Evolutionary conservation across 208 protist genomes (phyloP).

Genomic region (Wallacemonas collosoma): DNA sequence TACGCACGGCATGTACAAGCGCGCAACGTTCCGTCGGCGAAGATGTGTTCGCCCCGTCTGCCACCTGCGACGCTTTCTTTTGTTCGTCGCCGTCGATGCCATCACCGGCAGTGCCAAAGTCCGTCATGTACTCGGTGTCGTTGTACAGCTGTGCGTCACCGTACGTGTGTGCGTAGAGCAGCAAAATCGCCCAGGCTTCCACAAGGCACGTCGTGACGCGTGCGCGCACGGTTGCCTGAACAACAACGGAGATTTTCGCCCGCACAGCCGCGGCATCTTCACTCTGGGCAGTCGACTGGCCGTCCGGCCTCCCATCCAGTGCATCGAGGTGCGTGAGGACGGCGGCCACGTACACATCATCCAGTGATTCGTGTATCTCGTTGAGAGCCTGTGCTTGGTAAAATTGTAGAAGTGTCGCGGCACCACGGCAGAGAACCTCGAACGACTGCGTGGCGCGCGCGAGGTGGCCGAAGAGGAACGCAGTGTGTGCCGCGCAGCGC

Average conservation of each 20-base stretch:
- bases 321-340: background rate
- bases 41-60: no score
- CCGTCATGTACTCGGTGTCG: background rate
- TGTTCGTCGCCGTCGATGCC: background rate
- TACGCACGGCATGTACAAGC: slow-evolving; percentile 7
- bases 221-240: background rate
- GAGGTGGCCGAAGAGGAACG: slow-evolving; percentile 26
- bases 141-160: slow-evolving; percentile 18
- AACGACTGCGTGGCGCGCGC: slow-evolving; percentile 37
- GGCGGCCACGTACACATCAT: background rate
- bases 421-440: slow-evolving; percentile 27
- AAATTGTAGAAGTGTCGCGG: slow-evolving; percentile 25
- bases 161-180: slow-evolving; percentile 18
- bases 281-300: background rate
- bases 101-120: background rate
- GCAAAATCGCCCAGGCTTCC: slow-evolving; percentile 4
- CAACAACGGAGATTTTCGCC: background rate
- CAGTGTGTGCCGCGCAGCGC: background rate
- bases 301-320: background rate
- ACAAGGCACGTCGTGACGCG: background rate
- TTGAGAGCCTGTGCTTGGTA: slow-evolving; percentile 13
- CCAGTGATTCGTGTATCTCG: slow-evolving; percentile 12
- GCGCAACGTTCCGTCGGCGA: background rate
- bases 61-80: background rate
- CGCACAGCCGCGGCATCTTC: background rate